Evolutionary conservation across 768 basidiomycete genomes (phyloP), one percentile per base, ranked within the genome.

Genomic region (Amanita pseudoporphyria): DNA sequence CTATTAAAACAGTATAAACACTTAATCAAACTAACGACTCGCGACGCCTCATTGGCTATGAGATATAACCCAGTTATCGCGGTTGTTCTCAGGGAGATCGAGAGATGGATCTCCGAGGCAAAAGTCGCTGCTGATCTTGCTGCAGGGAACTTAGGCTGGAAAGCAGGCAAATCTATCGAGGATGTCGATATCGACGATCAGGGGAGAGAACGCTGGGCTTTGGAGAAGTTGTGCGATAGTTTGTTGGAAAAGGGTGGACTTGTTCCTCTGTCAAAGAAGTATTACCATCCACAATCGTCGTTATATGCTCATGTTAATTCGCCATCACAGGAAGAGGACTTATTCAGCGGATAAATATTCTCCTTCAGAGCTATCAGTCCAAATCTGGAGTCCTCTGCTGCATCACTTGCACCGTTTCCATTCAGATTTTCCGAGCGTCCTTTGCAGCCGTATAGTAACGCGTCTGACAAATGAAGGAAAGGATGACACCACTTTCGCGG

Each of bases 201-300:
- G 9, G 81, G 82, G 38, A 78, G 74, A 57, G 85, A 88, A 60
- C 64, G 63, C 42, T 84, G 80, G 76, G 84, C 84, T 6, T 59
- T 88, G 37, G 84, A 87, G 47, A 64, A 66, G 31, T 64, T 98
- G 2, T 82, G 80, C 48, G 78, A 83, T 41, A 74, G 65, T 0
- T 66, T 98, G 10, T 56, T 87, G 43, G 81, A 79, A 50, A 78
- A 74, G 53, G 91, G 91, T 9, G 78, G 71, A 9, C 67, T 97
- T 6, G 83, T 97, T 3, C 93, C 95, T 6, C 56, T 86, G 2
- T 84, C 90, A 1, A 87, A 82, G 67, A 92, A 82, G 95, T 94
- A 54, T 54, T 76, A 16, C 42, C 22, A 9, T 31, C 24, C 33
- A 22, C 33, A 57, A 30, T 51, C 16, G 9, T 36, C 10, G n/a